Base-by-base conservation (phyloP, 805 yeast species). In the Candida hispaniensis region DNA sequence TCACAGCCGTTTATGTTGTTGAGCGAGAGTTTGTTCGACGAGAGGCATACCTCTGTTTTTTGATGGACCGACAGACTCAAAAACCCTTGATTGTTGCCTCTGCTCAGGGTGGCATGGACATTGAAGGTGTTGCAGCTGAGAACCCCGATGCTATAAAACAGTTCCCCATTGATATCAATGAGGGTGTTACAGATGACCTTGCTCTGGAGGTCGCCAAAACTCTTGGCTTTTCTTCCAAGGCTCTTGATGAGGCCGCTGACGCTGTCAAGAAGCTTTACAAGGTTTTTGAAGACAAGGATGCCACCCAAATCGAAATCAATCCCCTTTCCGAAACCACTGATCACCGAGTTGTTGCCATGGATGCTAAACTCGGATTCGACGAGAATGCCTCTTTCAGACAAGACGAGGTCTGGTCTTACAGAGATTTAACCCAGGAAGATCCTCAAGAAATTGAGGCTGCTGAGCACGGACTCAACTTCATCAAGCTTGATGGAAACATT, bases 51-150 rank as follows among this genome's bases (percentile, higher is more conserved):
- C 63, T 91, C 48, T 93, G 96, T 44, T 83, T 91, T 49, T 70
- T 91, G 49, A 73, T 86, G 79, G 97, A 91, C 70, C 83, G 99
- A 67, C 71, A 75, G 49, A 71, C 78, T 47, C 93, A 86, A 64
- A 67, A 72, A 48, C 94, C 97, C 42, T 69, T 91, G 64, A 80
- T 91, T 55, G 94, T 91, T 46, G 95, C 95, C 33, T 85, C 96
- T 19, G 68, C 93, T 45, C 91, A 91, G 66, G 99, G 99, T 67
- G 99, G 99, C 69, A 86, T 91, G 94, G 95, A 91, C 66, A 91
- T 91, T 55, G 99, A 91, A 70, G 94, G 94, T 59, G 97, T 91
- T 49, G 99, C 98, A 43, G 77, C 76, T 48, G 74, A 70, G 50
- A 77, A 73, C 60, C 99, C 99, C 38, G 73, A 72, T 40, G 94